Base-by-base conservation (phyloP, 495 filamentous ascomycete genomes). In the Amniculicola lignicola region DNA sequence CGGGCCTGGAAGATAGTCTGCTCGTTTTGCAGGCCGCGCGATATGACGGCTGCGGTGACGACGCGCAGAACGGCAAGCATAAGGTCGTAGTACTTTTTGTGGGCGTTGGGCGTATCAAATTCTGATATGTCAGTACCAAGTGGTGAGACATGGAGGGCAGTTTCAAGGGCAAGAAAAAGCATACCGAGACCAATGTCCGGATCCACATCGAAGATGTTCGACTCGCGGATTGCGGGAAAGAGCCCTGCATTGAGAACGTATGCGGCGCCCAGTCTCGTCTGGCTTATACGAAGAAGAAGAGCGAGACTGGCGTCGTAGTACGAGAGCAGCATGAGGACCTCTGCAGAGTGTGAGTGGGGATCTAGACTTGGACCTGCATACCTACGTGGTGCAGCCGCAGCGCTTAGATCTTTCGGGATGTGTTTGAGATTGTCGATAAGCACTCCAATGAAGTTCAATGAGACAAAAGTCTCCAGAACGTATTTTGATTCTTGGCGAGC, bases 381-480 rank as follows among this genome's bases (percentile, higher is more conserved):
- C 29, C n/a, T 33, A 33, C 29, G 77, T 57, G 70, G 68, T 38
- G 74, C 68, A 65, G 73, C 67, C 1, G 79, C 73, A 62, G 75
- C 73, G 39, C 64, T 67, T 21, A 88, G 73, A 51, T 96, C 91
- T 5, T 72, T 56, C 11, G 87, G 78, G 38, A 95, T 79, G 41
- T 77, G 76, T 59, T 85, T 82, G 55, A 95, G 81, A 21, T 84
- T 83, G 68, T 96, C 92, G 39, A 97, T 82, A 54, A 96, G 81
- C 6, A 97, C 81, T 35, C 83, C 84, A 39, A 96, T 77, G 72
- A 96, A 96, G 68, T 96, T 96, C 15, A 94, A 81, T 38, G 85
- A 81, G 45, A 84, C 83, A 40, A 99, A 79, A 7, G 83, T 69
- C 24, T 95, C 90, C 19, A 94, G 79, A 40, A 96, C 75, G 56